phyloP scores from a whole-genome alignment of 1,139 yeast species.

The Debaryomycetaceae sp. region DNA sequence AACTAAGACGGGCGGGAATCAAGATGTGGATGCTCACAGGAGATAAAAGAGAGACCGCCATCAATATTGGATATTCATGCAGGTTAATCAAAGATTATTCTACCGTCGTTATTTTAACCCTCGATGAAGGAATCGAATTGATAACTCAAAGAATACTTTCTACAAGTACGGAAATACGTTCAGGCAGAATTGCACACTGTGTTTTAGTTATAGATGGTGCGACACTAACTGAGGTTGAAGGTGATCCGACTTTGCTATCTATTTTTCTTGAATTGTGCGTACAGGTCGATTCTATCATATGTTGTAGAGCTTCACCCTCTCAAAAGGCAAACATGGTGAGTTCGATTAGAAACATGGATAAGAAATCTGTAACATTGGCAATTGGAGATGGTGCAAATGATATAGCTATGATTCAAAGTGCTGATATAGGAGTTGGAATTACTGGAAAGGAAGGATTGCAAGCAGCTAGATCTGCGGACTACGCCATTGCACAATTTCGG shows the following conservation, averaged over 20 bases:
- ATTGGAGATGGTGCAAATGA: conserved; percentile 99
- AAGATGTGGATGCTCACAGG: conserved; percentile 98
- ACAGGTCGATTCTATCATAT: conserved; percentile 83
- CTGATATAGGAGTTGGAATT: conserved; percentile 96
- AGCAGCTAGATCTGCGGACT: conserved; percentile 94
- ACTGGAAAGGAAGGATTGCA: conserved; percentile 97
- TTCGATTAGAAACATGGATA: conserved; percentile 65
- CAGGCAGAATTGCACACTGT: conserved; percentile 83
- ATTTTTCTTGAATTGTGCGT: conserved; percentile 82
- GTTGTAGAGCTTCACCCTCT: conserved; percentile 96
- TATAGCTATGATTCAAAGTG: conserved; percentile 98
- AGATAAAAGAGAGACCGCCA: conserved; percentile 96
- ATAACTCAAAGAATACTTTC: conserved; percentile 55
- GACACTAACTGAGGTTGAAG: conserved; percentile 69
- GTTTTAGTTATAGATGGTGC: conserved; percentile 93
- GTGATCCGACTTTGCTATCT: conserved; percentile 65
- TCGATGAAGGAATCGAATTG: conserved; percentile 51
- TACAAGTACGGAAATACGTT: conserved; percentile 56
- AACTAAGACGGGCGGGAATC: conserved; percentile 87
- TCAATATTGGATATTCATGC: conserved; percentile 94
- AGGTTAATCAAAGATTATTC: conserved; percentile 90
- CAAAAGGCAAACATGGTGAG: conserved; percentile 91
- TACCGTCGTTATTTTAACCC: conserved; percentile 72
- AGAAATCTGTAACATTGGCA: conserved; percentile 77
- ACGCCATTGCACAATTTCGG: conserved; percentile 92